phyloP scores from a whole-genome alignment of 305 asterid species.

The Rubia occidens region DNA sequence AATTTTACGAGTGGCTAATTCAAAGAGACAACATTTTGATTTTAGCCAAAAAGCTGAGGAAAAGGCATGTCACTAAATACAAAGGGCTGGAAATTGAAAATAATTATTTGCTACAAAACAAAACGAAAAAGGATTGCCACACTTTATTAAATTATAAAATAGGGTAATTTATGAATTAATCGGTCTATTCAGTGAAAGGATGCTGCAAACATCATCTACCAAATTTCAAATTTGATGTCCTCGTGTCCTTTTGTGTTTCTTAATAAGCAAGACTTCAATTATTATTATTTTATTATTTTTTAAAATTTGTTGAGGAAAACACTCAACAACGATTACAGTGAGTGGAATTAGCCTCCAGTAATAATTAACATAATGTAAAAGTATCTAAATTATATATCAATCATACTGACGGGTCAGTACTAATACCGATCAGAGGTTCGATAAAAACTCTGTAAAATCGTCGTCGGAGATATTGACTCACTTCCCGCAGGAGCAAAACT shows the following conservation, averaged over 20 bases:
- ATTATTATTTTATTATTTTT: too few relatives aligned
- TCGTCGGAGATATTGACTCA: too few relatives aligned
- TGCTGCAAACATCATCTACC: constrained; percentile 4
- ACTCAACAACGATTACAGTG: too few relatives aligned
- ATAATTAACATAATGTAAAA: too few relatives aligned
- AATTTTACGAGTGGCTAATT: constrained; percentile 11
- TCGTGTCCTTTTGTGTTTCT: constrained; percentile 11
- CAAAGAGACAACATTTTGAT: constrained; percentile 12
- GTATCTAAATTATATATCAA: too few relatives aligned
- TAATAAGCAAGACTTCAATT: constrained; percentile 12
- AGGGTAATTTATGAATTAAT: not conserved
- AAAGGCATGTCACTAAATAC: constrained; percentile 6
- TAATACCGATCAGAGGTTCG: too few relatives aligned
- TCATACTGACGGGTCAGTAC: too few relatives aligned
- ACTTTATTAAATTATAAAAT: not conserved
- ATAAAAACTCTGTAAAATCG: too few relatives aligned
- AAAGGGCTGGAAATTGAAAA: constrained; percentile 9
- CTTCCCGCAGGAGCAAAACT: not conserved
- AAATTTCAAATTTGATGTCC: constrained; percentile 13
- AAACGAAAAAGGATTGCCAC: not conserved
- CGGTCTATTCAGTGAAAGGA: not conserved
- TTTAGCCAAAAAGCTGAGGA: constrained; percentile 15
- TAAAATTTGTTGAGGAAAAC: too few relatives aligned
- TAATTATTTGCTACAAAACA: not conserved
- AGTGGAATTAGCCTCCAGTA: too few relatives aligned